A percentile compares a stretch with the other conserved stretches of the same genome.
Evolutionary conservation across 805 yeast species (phyloP).

Genomic region (Saccharomyces cerevisiae): DNA sequence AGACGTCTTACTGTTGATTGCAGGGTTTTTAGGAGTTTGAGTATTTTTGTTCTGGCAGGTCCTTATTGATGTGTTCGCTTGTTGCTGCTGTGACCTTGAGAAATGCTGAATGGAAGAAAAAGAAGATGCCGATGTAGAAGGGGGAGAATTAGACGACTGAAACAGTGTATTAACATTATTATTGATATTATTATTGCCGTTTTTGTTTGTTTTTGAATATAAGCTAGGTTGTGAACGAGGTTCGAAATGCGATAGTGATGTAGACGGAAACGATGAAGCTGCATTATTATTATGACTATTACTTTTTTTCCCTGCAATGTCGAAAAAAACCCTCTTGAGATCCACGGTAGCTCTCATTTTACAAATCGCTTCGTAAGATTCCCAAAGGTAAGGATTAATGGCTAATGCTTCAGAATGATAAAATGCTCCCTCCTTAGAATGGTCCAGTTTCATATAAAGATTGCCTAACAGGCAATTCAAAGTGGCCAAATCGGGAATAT

Average conservation of each 20-base stretch:
- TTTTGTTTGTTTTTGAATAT: not conserved
- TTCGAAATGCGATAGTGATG: not conserved
- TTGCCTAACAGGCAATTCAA: constrained; percentile 63
- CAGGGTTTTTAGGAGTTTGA: not conserved
- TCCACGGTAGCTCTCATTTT: constrained; percentile 62
- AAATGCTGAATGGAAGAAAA: constrained; percentile 3
- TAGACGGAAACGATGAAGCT: not conserved
- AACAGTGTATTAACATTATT: not conserved
- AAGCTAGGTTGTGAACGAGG: not conserved
- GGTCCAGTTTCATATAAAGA: constrained; percentile 50
- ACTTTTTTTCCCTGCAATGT: constrained; percentile 1
- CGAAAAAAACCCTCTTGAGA: constrained; percentile 13
- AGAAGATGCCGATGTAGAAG: constrained; percentile 7
- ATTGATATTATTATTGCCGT: not conserved
- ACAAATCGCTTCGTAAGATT: constrained; percentile 72
- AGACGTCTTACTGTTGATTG: constrained; percentile 4
- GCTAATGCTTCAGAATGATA: constrained; percentile 63
- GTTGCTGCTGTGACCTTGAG: constrained; percentile 4
- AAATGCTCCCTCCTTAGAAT: constrained; percentile 54
- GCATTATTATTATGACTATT: constrained; percentile 1
- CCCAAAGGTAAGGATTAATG: constrained; percentile 76
- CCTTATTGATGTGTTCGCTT: not conserved
- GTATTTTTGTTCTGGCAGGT: not conserved
- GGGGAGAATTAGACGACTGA: not conserved
- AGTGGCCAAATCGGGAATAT: constrained; percentile 61